Conservation (phyloP, 2,329 filamentous ascomycete species). For the Xylariaceae sp. region DNA sequence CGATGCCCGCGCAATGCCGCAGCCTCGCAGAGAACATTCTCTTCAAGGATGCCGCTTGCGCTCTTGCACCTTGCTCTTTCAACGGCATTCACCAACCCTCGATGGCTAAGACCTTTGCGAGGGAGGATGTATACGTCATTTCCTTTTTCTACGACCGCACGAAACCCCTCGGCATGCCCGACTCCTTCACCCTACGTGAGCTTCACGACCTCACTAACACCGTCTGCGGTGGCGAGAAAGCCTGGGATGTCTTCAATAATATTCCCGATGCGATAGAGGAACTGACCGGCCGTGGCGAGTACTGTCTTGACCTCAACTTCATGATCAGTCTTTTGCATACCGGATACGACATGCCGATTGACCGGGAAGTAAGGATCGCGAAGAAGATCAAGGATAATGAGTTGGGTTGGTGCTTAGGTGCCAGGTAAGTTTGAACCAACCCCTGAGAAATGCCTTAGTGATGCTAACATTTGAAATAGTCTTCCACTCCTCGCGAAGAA, state of each 20-base stretch:
- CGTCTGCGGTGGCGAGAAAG: constrained; percentile 73
- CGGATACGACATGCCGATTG: constrained; percentile 96
- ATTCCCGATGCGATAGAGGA: constrained; percentile 77
- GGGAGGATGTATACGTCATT: constrained; percentile 92
- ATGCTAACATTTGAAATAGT: constrained; percentile 49
- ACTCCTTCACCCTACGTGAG: constrained; percentile 88
- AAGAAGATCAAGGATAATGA: constrained; percentile 99
- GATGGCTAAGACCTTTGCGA: constrained; percentile 84
- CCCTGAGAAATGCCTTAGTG: not conserved
- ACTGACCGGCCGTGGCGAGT: constrained; percentile 77
- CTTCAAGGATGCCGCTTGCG: constrained; percentile 78
- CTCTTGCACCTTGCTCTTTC: constrained; percentile 91
- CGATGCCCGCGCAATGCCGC: constrained; percentile 82
- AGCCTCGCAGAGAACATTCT: constrained; percentile 86
- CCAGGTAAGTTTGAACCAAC: constrained; percentile 58
- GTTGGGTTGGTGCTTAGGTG: constrained; percentile 94
- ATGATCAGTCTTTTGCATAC: constrained; percentile 91
- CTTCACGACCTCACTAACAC: constrained; percentile 78
- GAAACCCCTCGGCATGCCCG: constrained; percentile 93
- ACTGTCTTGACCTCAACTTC: constrained; percentile 93
- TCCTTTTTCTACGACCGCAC: constrained; percentile 98
- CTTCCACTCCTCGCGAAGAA: constrained; percentile 75
- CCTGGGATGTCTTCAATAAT: constrained; percentile 77
- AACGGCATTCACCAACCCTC: constrained; percentile 94
- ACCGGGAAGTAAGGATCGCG: constrained; percentile 92